Conservation (phyloP, 179 eudicot species). For the Heliamphora pulchella region DNA sequence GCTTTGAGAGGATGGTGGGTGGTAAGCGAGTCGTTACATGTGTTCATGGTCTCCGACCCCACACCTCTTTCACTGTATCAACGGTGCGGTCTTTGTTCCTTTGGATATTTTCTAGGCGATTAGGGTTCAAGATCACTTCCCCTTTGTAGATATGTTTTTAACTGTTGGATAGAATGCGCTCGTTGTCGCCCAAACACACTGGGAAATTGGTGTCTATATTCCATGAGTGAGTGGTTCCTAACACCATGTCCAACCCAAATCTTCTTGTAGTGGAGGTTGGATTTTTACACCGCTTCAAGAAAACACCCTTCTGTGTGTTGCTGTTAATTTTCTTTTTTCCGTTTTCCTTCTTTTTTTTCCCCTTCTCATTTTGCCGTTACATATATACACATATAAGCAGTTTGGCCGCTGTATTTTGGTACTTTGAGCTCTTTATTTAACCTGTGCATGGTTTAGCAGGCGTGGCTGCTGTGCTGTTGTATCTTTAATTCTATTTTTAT, state of each 20-base stretch:
- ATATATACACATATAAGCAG: constrained; percentile 9
- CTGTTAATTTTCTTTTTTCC: constrained; percentile 5
- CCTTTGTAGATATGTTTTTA: constrained; percentile 13
- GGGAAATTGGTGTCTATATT: background rate
- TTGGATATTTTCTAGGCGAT: constrained; percentile 15
- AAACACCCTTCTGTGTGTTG: constrained; percentile 10
- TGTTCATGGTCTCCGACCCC: constrained; percentile 37
- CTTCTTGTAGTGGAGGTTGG: constrained; percentile 15
- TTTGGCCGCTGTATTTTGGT: constrained; percentile 13
- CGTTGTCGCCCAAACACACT: constrained; percentile 4
- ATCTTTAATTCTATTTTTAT: background rate
- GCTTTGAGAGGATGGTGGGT: constrained; percentile 35
- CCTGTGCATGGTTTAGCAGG: background rate
- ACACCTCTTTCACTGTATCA: constrained; percentile 16
- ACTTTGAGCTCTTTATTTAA: background rate
- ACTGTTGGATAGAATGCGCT: constrained; percentile 11
- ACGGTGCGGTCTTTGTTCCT: constrained; percentile 14
- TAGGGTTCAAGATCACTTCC: constrained; percentile 9
- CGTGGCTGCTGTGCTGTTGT: background rate
- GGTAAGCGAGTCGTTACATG: constrained; percentile 44
- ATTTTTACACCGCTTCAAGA: constrained; percentile 11
- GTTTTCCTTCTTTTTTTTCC: background rate
- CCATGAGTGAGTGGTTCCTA: background rate
- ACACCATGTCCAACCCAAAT: background rate
- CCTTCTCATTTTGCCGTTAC: background rate